Base-by-base conservation (phyloP, 129 eudicot genomes). In the Smallanthus sonchifolius region DNA sequence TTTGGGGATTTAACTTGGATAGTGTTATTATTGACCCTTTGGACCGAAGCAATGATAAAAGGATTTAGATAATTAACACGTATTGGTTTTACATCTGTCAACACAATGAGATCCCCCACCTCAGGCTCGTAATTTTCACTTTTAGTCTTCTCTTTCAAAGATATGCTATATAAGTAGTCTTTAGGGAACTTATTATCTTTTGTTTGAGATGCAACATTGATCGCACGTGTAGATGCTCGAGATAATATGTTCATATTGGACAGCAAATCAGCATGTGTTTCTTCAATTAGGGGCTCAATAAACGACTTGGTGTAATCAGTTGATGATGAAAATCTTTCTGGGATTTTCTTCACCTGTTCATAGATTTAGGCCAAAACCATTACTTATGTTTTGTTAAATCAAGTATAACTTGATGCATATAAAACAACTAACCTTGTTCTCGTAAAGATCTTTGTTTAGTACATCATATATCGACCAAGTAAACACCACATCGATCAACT, bases 81-180 rank as follows among this genome's bases (percentile, higher is more conserved):
- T 73, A 52, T 78, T 5, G 91, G 96, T 55, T 72, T 81, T 59
- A 62, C 67, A 35, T 83, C 83, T 38, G 91, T 83, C 52, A 91
- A 17, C 11, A 87, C 96, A 28, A 91, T 57, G 28, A 92, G 86
- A 80, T 87, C 91, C 34, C 86, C 90, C 43, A 15, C 69, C 82
- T 73, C 81, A 19, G 91, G 92, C 70, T 86, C 84, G 72, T 86
- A 86, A 69, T 56, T 73, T 10, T 14, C 54, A 13, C 14, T 70
- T 24, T 32, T 36, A 11, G 14, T 20, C 28, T 38, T 62, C n/a
- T 3, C 75, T 69, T 37, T 81, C 66, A 83, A 42, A 11, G 10
- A 1, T 32, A 85, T 45, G 34, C 32, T 19, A 56, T 87, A 87
- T 11, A 40, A 39, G 10, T 70, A 37, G 13, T 52, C 11, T 35